These are phyloP conservation scores for Massarina eburnea DNA, from an alignment of 2,329 filamentous ascomycete species.

Conservation along the genomic window DNA sequence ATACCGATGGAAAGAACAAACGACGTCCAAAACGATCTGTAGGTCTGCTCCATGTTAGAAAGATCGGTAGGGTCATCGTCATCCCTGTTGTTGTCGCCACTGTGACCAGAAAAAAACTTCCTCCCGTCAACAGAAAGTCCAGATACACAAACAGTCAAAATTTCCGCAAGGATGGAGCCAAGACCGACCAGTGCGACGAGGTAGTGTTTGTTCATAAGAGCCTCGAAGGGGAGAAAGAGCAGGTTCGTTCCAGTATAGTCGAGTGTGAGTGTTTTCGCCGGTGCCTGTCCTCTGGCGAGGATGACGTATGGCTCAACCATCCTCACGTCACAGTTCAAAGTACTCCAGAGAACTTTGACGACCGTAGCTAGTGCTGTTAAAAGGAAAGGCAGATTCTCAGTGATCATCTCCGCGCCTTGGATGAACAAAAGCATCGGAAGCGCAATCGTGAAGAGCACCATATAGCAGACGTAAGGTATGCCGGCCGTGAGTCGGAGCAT, in stretches of 20 bases:
- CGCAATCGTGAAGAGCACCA: conserved; percentile 59
- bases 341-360: conserved; percentile 69
- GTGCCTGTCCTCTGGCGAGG: conserved; percentile 66
- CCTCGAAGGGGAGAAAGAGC: conserved; percentile 63
- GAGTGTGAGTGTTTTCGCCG: conserved; percentile 65
- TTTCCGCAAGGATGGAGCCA: conserved; percentile 71
- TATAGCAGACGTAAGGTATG: conserved; percentile 61
- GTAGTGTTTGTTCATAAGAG: conserved; percentile 64
- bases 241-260: conserved; percentile 75
- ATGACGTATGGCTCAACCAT: conserved; percentile 4
- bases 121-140: conserved; percentile 67
- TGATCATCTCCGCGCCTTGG: conserved; percentile 53
- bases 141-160: conserved; percentile 69
- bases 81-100: conserved; percentile 19
- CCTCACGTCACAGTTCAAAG: conserved; percentile 68
- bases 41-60: conserved; percentile 47
- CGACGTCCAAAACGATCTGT: conserved; percentile 66
- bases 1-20: conserved; percentile 64
- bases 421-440: conserved; percentile 67
- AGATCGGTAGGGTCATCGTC: conserved; percentile 15
- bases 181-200: conserved; percentile 69
- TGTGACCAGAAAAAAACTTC: conserved; percentile 40
- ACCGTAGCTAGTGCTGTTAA: conserved; percentile 66
- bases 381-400: conserved; percentile 65
- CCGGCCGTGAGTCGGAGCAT: conserved; percentile 65